Evolutionary conservation across 139 green algal species (phyloP).

Genomic region (Coelastrella sp.): DNA sequence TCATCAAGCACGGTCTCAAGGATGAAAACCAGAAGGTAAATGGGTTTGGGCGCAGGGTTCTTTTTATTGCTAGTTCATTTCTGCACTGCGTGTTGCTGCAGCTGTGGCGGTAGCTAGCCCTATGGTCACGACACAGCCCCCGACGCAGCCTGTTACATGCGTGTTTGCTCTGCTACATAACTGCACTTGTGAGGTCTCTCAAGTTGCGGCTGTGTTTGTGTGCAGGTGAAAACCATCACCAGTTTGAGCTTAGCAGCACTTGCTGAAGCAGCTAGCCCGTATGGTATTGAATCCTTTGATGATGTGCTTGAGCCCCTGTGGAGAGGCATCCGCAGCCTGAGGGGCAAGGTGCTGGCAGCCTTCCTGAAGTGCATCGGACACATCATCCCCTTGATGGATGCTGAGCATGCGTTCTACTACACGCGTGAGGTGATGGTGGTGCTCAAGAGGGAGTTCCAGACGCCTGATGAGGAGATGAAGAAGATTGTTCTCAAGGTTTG

Average conservation of each 20-base stretch:
- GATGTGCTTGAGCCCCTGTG: slow-evolving; percentile 98
- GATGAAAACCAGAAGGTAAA: slow-evolving; percentile 86
- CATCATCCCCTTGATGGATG: slow-evolving; percentile 99
- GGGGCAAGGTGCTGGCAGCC: slow-evolving; percentile 79
- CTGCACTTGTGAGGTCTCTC: background rate
- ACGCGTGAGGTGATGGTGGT: slow-evolving; percentile 98
- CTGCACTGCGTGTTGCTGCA: too few species aligned
- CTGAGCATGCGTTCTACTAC: slow-evolving; percentile 98
- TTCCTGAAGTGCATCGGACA: slow-evolving; percentile 97
- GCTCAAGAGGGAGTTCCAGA: slow-evolving; percentile 97
- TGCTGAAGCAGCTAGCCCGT: slow-evolving; percentile 95
- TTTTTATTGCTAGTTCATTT: too few species aligned
- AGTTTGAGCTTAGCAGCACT: slow-evolving; percentile 95
- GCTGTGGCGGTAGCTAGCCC: background rate
- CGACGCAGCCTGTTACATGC: background rate
- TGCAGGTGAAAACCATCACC: slow-evolving; percentile 97
- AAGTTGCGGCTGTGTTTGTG: background rate
- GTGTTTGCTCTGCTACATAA: too few species aligned
- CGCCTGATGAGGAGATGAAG: slow-evolving; percentile 99
- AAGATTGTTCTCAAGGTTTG: slow-evolving; percentile 98
- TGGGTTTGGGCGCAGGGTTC: background rate
- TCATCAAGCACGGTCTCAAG: slow-evolving; percentile 94
- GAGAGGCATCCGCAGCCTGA: slow-evolving; percentile 89
- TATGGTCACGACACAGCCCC: background rate
- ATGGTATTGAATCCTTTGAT: slow-evolving; percentile 99